Evolutionary conservation across 1,284 basidiomycete genomes (phyloP).

Genomic region (Tylopilus sp.): DNA sequence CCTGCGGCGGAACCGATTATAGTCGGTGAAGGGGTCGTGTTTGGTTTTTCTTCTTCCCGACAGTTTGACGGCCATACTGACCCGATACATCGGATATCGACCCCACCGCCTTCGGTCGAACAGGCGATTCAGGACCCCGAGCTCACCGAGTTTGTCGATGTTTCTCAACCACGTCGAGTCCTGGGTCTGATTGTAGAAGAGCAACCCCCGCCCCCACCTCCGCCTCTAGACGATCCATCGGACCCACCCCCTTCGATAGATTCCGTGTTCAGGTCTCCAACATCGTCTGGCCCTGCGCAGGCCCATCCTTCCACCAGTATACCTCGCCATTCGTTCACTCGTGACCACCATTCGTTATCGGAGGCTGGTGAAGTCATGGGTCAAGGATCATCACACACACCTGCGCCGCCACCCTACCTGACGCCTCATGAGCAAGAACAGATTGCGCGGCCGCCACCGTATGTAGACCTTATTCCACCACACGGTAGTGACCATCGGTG

Average conservation of each 20-base stretch:
- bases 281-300: constrained; percentile 41
- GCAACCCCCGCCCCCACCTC: constrained; percentile 64
- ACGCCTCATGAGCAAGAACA: constrained; percentile 37
- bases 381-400: constrained; percentile 37
- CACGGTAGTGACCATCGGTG: constrained; percentile 12
- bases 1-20: constrained; percentile 39
- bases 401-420: constrained; percentile 51
- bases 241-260: constrained; percentile 80
- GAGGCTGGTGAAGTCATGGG: constrained; percentile 31
- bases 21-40: constrained; percentile 64
- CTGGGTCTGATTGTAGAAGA: constrained; percentile 54
- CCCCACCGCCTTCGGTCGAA: constrained; percentile 67
- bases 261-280: constrained; percentile 65
- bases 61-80: constrained; percentile 77
- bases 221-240: constrained; percentile 78
- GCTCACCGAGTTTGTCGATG: constrained; percentile 58
- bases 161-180: constrained; percentile 52
- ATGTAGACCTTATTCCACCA: constrained; percentile 38
- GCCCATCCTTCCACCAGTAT: constrained; percentile 36
- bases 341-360: constrained; percentile 22
- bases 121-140: constrained; percentile 63
- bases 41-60: constrained; percentile 61
- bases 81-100: constrained; percentile 52
- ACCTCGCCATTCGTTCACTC: constrained; percentile 33
- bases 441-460: constrained; percentile 39